Conservation (phyloP, 768 basidiomycete species). For the Lactarius quietus region DNA sequence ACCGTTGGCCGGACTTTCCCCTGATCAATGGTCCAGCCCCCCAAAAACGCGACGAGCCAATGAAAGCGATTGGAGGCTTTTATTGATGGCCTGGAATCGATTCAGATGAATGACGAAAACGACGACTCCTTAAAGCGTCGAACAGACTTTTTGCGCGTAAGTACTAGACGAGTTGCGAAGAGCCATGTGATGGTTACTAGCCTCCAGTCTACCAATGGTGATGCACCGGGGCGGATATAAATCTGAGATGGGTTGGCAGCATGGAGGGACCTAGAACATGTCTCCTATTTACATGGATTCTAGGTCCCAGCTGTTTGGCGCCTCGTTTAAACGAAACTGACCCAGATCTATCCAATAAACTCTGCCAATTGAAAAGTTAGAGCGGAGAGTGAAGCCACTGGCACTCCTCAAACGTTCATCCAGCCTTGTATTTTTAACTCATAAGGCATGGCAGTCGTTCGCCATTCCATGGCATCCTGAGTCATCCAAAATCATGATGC, state of each 20-base stretch:
- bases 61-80: not conserved
- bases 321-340: not conserved
- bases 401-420: not conserved
- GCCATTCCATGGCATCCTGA: not conserved
- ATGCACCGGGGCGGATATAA: not conserved
- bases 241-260: constrained; percentile 14
- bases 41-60: constrained; percentile 1
- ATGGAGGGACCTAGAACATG: constrained; percentile 12
- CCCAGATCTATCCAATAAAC: not conserved
- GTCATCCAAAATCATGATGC: not conserved
- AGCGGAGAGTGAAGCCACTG: constrained; percentile 10
- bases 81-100: constrained; percentile 14
- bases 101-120: constrained; percentile 8
- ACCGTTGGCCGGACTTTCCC: constrained; percentile 9
- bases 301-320: constrained; percentile 13
- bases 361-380: not conserved
- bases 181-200: constrained; percentile 8
- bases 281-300: not conserved
- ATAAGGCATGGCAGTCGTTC: not conserved
- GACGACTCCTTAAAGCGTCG: not conserved
- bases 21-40: constrained; percentile 9
- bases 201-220: constrained; percentile 3
- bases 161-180: not conserved
- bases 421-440: not conserved
- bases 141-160: not conserved